phyloP scores from a whole-genome alignment of 192 early-diverging fungal species.

The Linnemannia zychae region DNA sequence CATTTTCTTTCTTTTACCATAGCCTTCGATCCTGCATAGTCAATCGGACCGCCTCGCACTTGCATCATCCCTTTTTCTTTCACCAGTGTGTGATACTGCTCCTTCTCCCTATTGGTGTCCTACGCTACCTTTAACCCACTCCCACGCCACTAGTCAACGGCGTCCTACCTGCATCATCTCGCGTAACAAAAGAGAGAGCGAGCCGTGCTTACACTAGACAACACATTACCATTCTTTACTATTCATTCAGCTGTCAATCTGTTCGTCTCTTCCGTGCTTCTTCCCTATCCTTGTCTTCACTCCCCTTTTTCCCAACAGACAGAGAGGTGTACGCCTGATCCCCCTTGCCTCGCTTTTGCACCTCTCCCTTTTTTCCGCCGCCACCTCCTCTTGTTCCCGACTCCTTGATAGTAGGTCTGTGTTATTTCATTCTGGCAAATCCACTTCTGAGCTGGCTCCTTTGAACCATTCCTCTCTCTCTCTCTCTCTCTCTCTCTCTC shows the following conservation, averaged over 20 bases:
- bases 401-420: background rate
- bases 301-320: background rate
- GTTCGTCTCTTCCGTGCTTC: background rate
- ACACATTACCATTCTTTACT: background rate
- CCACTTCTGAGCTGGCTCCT: background rate
- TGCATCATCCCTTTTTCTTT: background rate
- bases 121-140: background rate
- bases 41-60: background rate
- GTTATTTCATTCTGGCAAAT: background rate
- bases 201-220: background rate
- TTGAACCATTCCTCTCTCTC: background rate
- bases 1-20: background rate
- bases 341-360: background rate
- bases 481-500: background rate
- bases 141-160: constrained; percentile 6
- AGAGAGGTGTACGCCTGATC: background rate
- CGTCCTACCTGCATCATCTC: background rate
- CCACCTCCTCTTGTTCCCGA: background rate
- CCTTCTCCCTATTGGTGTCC: background rate
- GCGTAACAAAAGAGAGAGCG: background rate
- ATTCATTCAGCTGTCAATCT: background rate
- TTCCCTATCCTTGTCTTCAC: background rate
- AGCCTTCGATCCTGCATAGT: background rate
- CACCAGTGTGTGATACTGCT: background rate
- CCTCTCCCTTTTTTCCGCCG: background rate